Conservation (phyloP, 441 rosid species). For the Erysimum pusillum region DNA sequence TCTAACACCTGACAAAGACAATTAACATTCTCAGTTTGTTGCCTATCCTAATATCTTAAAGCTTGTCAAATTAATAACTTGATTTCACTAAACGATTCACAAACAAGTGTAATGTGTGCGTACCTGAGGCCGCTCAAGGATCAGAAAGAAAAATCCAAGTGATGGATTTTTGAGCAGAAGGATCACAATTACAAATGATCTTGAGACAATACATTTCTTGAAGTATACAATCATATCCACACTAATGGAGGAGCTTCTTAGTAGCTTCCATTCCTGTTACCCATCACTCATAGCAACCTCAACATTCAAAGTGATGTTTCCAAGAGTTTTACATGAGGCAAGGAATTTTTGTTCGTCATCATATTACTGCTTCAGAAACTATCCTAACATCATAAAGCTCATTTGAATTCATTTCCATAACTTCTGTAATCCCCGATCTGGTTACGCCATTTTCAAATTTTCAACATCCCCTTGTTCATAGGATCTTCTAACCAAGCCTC, state of each 20-base stretch:
- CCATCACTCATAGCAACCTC: slow-evolving; percentile 4
- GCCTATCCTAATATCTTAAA: not conserved
- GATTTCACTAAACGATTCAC: slow-evolving; percentile 3
- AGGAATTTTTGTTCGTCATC: not conserved
- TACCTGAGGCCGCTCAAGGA: slow-evolving; percentile 28
- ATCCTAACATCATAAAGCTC: slow-evolving; percentile 30
- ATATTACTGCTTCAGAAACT: slow-evolving; percentile 35
- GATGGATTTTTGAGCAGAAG: slow-evolving; percentile 4
- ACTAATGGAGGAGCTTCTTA: not conserved
- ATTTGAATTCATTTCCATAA: slow-evolving; percentile 11
- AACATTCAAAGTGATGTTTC: not conserved
- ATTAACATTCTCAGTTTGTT: not conserved
- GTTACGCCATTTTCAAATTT: slow-evolving; percentile 43
- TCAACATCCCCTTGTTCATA: slow-evolving; percentile 52
- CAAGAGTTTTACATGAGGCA: not conserved
- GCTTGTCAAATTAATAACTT: slow-evolving; percentile 14
- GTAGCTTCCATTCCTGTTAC: slow-evolving; percentile 27
- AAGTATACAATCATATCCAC: slow-evolving; percentile 24
- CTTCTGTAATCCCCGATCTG: slow-evolving; percentile 21
- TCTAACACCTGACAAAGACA: slow-evolving; percentile 14
- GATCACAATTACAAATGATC: slow-evolving; percentile 20
- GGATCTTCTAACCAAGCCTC: slow-evolving; percentile 58
- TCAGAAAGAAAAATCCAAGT: slow-evolving; percentile 9
- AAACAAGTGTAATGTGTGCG: slow-evolving; percentile 16
- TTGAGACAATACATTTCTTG: not conserved